Conservation (phyloP, 768 basidiomycete species). For the Krasilnikovozyma curviuscula region DNA sequence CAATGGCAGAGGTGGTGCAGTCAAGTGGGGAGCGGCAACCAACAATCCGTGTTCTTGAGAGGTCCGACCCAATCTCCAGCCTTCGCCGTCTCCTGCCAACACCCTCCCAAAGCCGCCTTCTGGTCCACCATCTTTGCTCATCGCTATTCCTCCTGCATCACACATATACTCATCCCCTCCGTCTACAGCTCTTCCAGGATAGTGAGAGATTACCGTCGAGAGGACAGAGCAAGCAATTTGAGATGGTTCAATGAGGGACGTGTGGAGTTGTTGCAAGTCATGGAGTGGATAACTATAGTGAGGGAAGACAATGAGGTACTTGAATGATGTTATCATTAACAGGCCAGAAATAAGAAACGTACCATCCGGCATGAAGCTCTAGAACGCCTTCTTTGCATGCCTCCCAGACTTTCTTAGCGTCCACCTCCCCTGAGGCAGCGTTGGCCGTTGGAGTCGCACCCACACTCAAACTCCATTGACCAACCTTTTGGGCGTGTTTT, state of each 20-base stretch:
- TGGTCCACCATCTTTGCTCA: constrained; percentile 70
- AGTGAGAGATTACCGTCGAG: constrained; percentile 58
- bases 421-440: constrained; percentile 36
- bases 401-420: constrained; percentile 29
- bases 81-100: constrained; percentile 25
- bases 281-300: constrained; percentile 54
- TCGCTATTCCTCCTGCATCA: constrained; percentile 66
- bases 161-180: constrained; percentile 56
- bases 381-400: constrained; percentile 39
- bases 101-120: constrained; percentile 53
- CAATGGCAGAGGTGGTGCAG: constrained; percentile 23
- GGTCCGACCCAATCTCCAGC: constrained; percentile 25
- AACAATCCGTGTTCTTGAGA: constrained; percentile 54
- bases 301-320: neutral
- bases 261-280: constrained; percentile 67
- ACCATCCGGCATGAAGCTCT: constrained; percentile 44
- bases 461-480: constrained; percentile 50
- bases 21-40: constrained; percentile 3
- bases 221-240: constrained; percentile 49
- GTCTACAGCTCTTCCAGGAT: constrained; percentile 40
- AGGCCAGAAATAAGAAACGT: neutral
- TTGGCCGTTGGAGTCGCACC: constrained; percentile 80
- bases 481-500: constrained; percentile 25
- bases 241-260: constrained; percentile 39
- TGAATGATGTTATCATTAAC: neutral